Evolutionary conservation across 2,329 filamentous ascomycete genomes (phyloP), one percentile per base, ranked within the genome.

Genomic region (Hypoxylon sp.): DNA sequence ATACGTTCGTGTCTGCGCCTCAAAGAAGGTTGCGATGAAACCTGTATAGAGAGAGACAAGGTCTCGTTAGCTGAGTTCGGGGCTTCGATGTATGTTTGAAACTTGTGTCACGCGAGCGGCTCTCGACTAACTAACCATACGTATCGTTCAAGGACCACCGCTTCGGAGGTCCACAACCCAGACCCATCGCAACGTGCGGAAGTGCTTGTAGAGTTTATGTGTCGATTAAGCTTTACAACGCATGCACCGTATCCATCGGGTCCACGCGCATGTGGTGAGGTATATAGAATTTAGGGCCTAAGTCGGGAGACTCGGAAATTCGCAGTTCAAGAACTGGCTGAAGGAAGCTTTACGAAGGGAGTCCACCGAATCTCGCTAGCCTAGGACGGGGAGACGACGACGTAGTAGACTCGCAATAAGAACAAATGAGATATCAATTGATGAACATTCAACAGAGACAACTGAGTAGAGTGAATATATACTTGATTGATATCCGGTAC

Each of bases 81-180:
- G 27, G 35, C 46, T 50, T 20, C 35, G 37, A 27, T 33, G 35
- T 14, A 62, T 33, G 66, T 61, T 27, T 64, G 61, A 63, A 49
- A 63, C 17, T 51, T 42, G 46, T 33, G 33, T 37, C 35, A 57
- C 31, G 57, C 17, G 37, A 8, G 13, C 35, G 8, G 54, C 20
- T 40, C 46, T 25, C 30, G 25, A 72, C 6, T 13, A 10, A 71
- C 68, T 68, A 30, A 79, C 77, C 77, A 69, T 79, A 79, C 10
- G 75, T 78, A 72, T 79, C 77, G 37, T 74, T 71, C 55, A 79
- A 68, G 42, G 77, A 79, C 77, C 77, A 79, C 55, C 72, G 70
- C 68, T 74, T 76, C 8, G 73, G 68, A 42, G 72, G 70, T 42
- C 72, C 66, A 49, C 71, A 69, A 53, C 66, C 33, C 14, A 78